Evolutionary conservation across 306 rosid genomes (phyloP).

Genomic region (Acmispon strigosus): DNA sequence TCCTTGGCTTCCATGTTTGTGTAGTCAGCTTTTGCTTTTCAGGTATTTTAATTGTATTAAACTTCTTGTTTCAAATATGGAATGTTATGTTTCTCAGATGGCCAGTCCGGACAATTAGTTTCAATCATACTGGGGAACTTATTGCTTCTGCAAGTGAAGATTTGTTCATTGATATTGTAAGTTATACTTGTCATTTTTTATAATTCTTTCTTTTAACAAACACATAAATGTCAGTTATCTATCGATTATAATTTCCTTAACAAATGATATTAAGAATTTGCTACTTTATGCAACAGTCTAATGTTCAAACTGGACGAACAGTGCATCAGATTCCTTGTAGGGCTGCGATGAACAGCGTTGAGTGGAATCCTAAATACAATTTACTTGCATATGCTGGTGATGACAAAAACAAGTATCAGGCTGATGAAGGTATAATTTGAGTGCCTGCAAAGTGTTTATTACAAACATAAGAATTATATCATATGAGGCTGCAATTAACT

Average conservation of each 20-base stretch:
- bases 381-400: constrained; percentile 96
- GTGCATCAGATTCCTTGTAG: constrained; percentile 89
- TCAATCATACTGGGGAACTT: constrained; percentile 80
- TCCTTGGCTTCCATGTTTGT: neutral
- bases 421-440: constrained; percentile 69
- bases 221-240: neutral
- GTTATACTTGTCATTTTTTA: constrained; percentile 16
- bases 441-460: neutral
- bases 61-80: neutral
- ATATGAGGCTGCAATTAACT: neutral
- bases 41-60: neutral
- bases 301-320: constrained; percentile 69
- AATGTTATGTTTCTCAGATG: constrained; percentile 48
- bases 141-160: constrained; percentile 94
- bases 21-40: constrained; percentile 1
- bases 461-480: neutral
- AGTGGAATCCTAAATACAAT: constrained; percentile 91
- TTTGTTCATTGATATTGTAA: constrained; percentile 87
- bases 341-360: constrained; percentile 98
- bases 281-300: constrained; percentile 49
- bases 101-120: constrained; percentile 94
- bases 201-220: neutral
- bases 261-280: neutral
- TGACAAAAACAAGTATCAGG: constrained; percentile 92
- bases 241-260: neutral